Percentiles rank a stretch among this genome's conserved stretches.
Conservation (phyloP, 371 early-diverging fungal genomes). For the Spraguea lophii region DNA sequence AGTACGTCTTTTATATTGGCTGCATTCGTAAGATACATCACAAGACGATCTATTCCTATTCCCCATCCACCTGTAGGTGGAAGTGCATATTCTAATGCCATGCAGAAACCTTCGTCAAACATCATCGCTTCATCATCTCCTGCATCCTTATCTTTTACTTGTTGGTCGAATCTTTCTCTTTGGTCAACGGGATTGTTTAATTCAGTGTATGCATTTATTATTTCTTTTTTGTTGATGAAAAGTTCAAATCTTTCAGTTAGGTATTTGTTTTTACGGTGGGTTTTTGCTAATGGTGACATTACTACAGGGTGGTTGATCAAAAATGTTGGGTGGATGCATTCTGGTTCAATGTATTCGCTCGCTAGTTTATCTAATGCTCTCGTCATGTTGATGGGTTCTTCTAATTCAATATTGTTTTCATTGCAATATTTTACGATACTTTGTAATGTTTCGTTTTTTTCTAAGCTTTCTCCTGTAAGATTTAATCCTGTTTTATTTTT, state of each 20-base stretch:
- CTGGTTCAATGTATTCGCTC: conserved; percentile 78
- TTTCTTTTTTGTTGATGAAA: conserved; percentile 93
- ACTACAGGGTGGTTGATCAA: conserved; percentile 86
- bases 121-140: conserved; percentile 98
- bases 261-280: conserved; percentile 66
- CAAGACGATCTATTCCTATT: conserved; percentile 86
- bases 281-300: conserved; percentile 97
- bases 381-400: conserved; percentile 72
- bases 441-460: conserved; percentile 57
- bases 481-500: conserved; percentile 65
- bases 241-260: conserved; percentile 95
- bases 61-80: conserved; percentile 96
- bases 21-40: conserved; percentile 93
- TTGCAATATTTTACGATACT: conserved; percentile 68
- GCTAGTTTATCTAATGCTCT: conserved; percentile 91
- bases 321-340: conserved; percentile 84
- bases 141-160: conserved; percentile 77
- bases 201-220: conserved; percentile 91
- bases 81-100: conserved; percentile 83
- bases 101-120: conserved; percentile 89
- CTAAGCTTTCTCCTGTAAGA: conserved; percentile 62
- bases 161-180: conserved; percentile 79
- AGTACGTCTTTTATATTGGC: conserved; percentile 91
- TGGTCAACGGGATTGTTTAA: conserved; percentile 92
- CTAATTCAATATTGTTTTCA: conserved; percentile 71